A percentile compares a stretch with the other conserved stretches of the same genome.
phyloP scores from a whole-genome alignment of 2,329 filamentous ascomycete species.

The Botrytis cinerea region DNA sequence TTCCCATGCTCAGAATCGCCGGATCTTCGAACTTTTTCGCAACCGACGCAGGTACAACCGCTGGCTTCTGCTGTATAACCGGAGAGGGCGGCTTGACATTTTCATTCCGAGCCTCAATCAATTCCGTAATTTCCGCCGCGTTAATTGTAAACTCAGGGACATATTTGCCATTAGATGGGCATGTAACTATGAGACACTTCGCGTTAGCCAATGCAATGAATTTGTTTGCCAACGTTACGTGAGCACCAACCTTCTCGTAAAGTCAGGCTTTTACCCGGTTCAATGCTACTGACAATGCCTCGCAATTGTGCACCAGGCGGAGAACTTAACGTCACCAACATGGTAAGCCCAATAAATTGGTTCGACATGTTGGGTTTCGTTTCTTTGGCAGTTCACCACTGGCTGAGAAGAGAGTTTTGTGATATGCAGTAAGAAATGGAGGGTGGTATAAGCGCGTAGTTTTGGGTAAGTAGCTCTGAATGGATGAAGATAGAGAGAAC shows the following conservation, averaged over 20 bases:
- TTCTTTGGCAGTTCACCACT: slow-evolving; percentile 27
- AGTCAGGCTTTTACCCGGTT: slow-evolving; percentile 42
- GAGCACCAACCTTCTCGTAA: slow-evolving; percentile 39
- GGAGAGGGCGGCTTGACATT: slow-evolving; percentile 29
- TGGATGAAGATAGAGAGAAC: slow-evolving; percentile 2
- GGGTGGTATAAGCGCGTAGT: slow-evolving; percentile 11
- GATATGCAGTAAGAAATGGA: slow-evolving; percentile 19
- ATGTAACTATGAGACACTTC: slow-evolving; percentile 33
- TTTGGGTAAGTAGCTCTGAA: not conserved
- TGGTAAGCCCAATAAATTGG: slow-evolving; percentile 43
- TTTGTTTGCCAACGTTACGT: slow-evolving; percentile 6
- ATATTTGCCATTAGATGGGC: slow-evolving; percentile 39
- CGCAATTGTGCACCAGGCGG: slow-evolving; percentile 42
- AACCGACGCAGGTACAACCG: slow-evolving; percentile 23
- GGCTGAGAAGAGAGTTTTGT: slow-evolving; percentile 6
- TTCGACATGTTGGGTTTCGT: slow-evolving; percentile 37
- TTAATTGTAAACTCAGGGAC: slow-evolving; percentile 41
- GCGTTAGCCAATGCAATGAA: slow-evolving; percentile 16
- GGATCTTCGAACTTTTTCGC: slow-evolving; percentile 39
- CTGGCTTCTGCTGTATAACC: slow-evolving; percentile 15
- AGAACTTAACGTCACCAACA: slow-evolving; percentile 43
- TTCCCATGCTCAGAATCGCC: slow-evolving; percentile 43
- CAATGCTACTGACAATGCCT: slow-evolving; percentile 41
- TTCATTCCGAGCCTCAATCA: slow-evolving; percentile 40
- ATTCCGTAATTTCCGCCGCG: slow-evolving; percentile 39